Conservation (phyloP, 352 stramenopile genomes). For the Aphanomyces invadans region DNA sequence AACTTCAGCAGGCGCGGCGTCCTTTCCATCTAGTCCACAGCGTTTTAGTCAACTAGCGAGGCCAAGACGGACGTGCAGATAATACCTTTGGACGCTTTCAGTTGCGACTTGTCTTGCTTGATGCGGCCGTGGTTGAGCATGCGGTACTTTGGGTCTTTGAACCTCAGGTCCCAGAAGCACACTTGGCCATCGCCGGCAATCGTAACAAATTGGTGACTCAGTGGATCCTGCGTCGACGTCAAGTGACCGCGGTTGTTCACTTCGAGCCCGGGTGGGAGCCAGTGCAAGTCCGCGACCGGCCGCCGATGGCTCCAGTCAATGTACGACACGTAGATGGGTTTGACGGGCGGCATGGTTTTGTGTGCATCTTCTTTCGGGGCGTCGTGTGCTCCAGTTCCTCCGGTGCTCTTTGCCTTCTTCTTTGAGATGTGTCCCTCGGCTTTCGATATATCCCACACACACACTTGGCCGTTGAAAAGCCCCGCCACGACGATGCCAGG, state of each 20-base stretch:
- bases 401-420: conserved; percentile 38
- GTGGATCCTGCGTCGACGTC: conserved; percentile 38
- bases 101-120: conserved; percentile 47
- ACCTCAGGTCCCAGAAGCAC: conserved; percentile 89
- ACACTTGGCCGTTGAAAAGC: conserved; percentile 82
- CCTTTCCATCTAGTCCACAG: conserved; percentile 33
- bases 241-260: conserved; percentile 86
- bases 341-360: conserved; percentile 62
- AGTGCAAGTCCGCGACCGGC: conserved; percentile 81
- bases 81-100: conserved; percentile 7
- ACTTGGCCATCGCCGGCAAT: conserved; percentile 87
- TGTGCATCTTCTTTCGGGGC: conserved; percentile 35
- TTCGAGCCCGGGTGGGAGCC: conserved; percentile 77
- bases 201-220: conserved; percentile 88
- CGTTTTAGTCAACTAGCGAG: too few relatives aligned
- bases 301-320: conserved; percentile 83
- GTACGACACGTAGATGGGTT: conserved; percentile 69
- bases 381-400: background rate
- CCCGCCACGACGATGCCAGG: conserved; percentile 76
- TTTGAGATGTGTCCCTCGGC: conserved; percentile 56
- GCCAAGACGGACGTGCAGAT: too few relatives aligned
- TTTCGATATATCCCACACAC: conserved; percentile 88
- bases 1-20: conserved; percentile 46
- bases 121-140: conserved; percentile 40
- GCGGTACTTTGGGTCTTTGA: conserved; percentile 80